Evolutionary conservation across 352 stramenopile genomes (phyloP), one percentile per base, ranked within the genome.

Genomic region (Pythium rhizo-oryzae): DNA sequence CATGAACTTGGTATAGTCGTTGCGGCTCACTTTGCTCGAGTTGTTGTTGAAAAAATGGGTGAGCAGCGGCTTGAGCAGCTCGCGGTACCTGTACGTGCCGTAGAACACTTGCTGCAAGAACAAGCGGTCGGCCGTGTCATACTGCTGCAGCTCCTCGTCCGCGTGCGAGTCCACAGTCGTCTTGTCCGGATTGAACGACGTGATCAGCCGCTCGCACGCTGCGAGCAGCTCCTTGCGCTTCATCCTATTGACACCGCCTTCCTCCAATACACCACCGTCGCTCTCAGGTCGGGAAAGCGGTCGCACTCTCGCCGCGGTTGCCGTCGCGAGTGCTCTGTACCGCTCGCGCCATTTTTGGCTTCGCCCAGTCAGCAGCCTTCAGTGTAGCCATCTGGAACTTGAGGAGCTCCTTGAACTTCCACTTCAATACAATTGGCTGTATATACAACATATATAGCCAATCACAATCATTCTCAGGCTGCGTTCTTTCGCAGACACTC

Each of bases 31-130:
- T 72, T 81, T 80, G 58, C 84, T 90, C 25, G 86, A 81, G 60
- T 94, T 88, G 24, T 86, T 76, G 56, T 91, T 84, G 59, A 96
- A 88, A 37, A 97, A 97, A 19, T 93, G 79, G 54, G 85, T 79
- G 13, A 96, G 66, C 59, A 93, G 71, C n/a, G 85, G 72, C 55
- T 90, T 91, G 19, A 97, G 72, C 16, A 94, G 64, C 21, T 94
- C 86, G 43, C 91, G 90, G 76, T 95, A 97, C 21, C 92, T 84
- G 37, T 93, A 93, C 13, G 82, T 93, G 23, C 91, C 91, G 67
- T 97, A 98, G 21, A 98, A 84, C 21, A 97, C 80, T 71, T 98
- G 83, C 72, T 95, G 87, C 8, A 96, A 65, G 62, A 97, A 96
- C 19, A 85, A 65, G 1, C 79, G 79, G 23, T 96, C 88, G 24